Conservation (phyloP, 139 green algal genomes). For the Chlamydomonas sp. region DNA sequence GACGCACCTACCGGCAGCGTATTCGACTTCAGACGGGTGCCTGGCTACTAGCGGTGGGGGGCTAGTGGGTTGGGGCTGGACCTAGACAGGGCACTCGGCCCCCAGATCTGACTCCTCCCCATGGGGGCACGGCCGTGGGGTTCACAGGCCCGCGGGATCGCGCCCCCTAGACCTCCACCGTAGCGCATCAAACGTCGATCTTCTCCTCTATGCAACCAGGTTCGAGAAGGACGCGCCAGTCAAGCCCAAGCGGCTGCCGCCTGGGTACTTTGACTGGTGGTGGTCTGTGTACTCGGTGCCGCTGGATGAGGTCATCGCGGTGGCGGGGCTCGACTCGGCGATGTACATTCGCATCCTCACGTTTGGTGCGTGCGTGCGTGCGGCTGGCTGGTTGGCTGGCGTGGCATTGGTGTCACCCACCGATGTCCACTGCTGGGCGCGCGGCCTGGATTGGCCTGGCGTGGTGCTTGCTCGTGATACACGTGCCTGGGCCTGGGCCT, state of each 20-base stretch:
- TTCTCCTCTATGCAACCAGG: too few relatives aligned
- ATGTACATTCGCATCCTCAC: conserved; percentile 5
- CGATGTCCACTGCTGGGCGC: too few relatives aligned
- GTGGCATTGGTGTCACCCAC: too few relatives aligned
- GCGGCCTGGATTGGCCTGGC: too few relatives aligned
- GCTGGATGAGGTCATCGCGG: conserved; percentile 8
- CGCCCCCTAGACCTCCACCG: background rate
- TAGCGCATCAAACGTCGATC: too few relatives aligned
- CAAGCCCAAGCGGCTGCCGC: background rate
- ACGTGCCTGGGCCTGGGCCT: too few relatives aligned
- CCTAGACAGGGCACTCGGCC: conserved; percentile 3
- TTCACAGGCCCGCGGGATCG: background rate
- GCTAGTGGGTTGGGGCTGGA: too few relatives aligned
- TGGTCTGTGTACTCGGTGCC: background rate
- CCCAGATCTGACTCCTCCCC: background rate
- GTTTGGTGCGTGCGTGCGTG: conserved; percentile 3
- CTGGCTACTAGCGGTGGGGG: too few relatives aligned
- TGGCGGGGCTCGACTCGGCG: conserved; percentile 10
- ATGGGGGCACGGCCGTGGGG: background rate
- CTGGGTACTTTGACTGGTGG: conserved; percentile 4
- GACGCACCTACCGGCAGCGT: too few relatives aligned
- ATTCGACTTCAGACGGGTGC: too few relatives aligned
- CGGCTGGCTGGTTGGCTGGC: background rate
- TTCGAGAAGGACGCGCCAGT: too few relatives aligned
- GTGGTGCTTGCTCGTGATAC: too few relatives aligned